Conservation (phyloP, 441 rosid genomes). For the Pelargonium australe region DNA sequence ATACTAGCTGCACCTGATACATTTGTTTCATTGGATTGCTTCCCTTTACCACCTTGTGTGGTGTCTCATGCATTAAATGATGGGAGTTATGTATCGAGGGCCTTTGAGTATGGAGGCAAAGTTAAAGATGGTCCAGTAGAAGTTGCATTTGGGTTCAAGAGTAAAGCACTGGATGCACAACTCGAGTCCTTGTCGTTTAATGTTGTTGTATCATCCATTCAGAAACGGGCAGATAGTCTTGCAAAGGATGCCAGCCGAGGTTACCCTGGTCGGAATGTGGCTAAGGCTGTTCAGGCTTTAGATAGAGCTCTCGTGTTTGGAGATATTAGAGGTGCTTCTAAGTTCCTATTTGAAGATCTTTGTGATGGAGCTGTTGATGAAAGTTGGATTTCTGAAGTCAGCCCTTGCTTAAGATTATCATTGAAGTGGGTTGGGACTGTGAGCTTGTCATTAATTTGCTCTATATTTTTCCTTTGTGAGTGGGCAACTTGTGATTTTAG, state of each 20-base stretch:
- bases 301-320: slow-evolving; percentile 81
- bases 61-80: slow-evolving; percentile 67
- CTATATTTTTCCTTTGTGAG: slow-evolving; percentile 86
- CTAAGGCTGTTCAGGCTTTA: slow-evolving; percentile 85
- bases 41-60: slow-evolving; percentile 80
- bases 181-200: slow-evolving; percentile 69
- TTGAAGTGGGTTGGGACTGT: slow-evolving; percentile 77
- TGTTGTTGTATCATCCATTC: slow-evolving; percentile 65
- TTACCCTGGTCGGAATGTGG: slow-evolving; percentile 57
- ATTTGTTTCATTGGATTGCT: slow-evolving; percentile 91
- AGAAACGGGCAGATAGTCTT: slow-evolving; percentile 72
- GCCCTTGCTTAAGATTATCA: slow-evolving; percentile 78
- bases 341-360: slow-evolving; percentile 70
- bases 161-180: slow-evolving; percentile 63
- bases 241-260: slow-evolving; percentile 70
- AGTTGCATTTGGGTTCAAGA: slow-evolving; percentile 43
- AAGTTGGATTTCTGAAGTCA: slow-evolving; percentile 82
- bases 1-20: slow-evolving; percentile 93
- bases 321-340: slow-evolving; percentile 63
- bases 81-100: slow-evolving; percentile 61
- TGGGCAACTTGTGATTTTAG: slow-evolving; percentile 99
- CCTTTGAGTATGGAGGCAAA: slow-evolving; percentile 62
- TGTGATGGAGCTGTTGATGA: slow-evolving; percentile 70
- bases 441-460: slow-evolving; percentile 60
- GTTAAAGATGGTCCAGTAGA: slow-evolving; percentile 48